A percentile compares a stretch with the other conserved stretches of the same genome.
These are phyloP conservation scores for Talaromyces islandicus DNA, from an alignment of 2,329 filamentous ascomycete species.

Conservation along the genomic window DNA sequence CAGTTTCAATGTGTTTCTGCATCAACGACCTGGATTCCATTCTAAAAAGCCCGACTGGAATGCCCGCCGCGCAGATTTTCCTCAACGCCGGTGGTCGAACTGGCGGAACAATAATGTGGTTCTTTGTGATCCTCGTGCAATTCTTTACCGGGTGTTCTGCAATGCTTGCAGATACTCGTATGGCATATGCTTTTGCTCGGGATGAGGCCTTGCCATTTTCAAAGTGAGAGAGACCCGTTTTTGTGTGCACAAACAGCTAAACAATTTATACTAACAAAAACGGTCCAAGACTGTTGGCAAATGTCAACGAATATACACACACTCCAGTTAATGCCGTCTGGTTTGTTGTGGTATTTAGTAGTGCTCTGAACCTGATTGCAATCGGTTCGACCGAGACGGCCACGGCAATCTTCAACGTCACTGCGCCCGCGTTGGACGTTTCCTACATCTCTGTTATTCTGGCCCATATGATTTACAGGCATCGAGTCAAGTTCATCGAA, in stretches of 20 bases:
- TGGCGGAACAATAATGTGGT: constrained; percentile 57
- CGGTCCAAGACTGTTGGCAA: constrained; percentile 42
- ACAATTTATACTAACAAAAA: neutral
- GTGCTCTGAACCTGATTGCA: constrained; percentile 44
- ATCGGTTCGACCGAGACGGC: constrained; percentile 40
- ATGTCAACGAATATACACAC: constrained; percentile 48
- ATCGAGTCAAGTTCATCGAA: constrained; percentile 48
- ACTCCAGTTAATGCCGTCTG: constrained; percentile 60
- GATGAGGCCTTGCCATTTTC: constrained; percentile 59
- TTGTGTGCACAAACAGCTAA: neutral
- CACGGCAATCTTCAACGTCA: constrained; percentile 48
- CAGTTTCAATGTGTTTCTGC: constrained; percentile 59
- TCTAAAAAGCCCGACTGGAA: constrained; percentile 52
- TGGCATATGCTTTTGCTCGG: constrained; percentile 57
- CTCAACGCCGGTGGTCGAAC: constrained; percentile 53
- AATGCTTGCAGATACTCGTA: constrained; percentile 58
- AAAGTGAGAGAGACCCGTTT: constrained; percentile 29
- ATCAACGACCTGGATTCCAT: constrained; percentile 53
- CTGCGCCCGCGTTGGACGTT: constrained; percentile 47
- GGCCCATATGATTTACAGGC: constrained; percentile 50
- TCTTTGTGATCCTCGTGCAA: constrained; percentile 57
- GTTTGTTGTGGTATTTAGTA: constrained; percentile 56
- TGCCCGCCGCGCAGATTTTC: constrained; percentile 56
- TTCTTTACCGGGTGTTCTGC: constrained; percentile 61
- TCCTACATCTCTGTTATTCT: constrained; percentile 57